Percentiles rank a stretch among this genome's conserved stretches.
These are phyloP conservation scores for Leucaena leucocephala DNA, from an alignment of 306 rosid genomes.

Conservation along the genomic window DNA sequence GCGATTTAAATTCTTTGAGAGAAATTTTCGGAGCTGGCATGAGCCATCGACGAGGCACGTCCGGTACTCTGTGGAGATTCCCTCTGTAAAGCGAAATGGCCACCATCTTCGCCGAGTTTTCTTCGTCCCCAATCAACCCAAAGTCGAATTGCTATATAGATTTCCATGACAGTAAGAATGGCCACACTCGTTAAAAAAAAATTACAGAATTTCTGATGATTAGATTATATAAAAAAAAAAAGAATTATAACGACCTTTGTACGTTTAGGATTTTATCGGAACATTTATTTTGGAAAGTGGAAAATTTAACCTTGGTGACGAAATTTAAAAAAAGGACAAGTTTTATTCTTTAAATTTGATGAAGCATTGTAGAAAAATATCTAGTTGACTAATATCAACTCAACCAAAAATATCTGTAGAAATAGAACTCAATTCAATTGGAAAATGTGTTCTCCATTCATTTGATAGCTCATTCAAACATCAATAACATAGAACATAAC, in stretches of 20 bases:
- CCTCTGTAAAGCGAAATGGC: conserved; percentile 97
- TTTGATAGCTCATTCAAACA: neutral
- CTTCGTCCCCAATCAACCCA: conserved; percentile 4
- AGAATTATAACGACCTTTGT: neutral
- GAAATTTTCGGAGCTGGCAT: conserved; percentile 82
- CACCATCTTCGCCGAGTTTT: conserved; percentile 57
- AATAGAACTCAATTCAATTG: neutral
- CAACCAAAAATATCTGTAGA: neutral
- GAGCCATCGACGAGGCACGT: conserved; percentile 89
- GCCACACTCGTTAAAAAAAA: neutral
- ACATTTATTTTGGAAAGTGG: neutral
- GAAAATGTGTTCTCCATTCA: neutral
- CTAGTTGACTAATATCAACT: neutral
- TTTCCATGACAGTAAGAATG: neutral
- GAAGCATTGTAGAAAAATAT: neutral
- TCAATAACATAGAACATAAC: no score
- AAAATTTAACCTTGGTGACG: neutral
- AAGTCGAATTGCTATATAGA: conserved; percentile 12
- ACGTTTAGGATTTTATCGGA: neutral
- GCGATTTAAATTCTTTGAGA: conserved; percentile 72
- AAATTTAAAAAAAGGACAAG: neutral
- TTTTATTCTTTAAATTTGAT: no score
- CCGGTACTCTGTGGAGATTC: conserved; percentile 81
- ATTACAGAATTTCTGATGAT: neutral
- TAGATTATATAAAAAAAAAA: neutral